Evolutionary conservation across 2,329 filamentous ascomycete genomes (phyloP), one percentile per base, ranked within the genome.

Genomic region (Cladosporium austrohemisphaericum): DNA sequence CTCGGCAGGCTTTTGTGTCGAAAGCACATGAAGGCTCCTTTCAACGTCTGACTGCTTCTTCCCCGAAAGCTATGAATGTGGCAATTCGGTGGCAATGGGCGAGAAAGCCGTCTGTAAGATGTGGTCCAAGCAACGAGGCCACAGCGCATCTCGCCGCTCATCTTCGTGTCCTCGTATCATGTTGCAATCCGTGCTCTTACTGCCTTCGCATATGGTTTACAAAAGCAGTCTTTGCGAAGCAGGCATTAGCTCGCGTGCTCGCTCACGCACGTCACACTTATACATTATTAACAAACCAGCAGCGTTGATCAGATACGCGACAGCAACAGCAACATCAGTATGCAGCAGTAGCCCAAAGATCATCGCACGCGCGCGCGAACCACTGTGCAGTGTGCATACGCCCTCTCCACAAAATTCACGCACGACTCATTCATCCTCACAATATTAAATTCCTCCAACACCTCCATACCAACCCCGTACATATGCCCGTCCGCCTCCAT

Each of bases 181-280:
- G 29, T n/a, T n/a, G 29, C 29, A 6, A n/a, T n/a, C n/a, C n/a
- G n/a, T n/a, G n/a, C n/a, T n/a, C n/a, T n/a, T n/a, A n/a, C n/a
- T n/a, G n/a, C n/a, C n/a, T n/a, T n/a, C n/a, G n/a, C n/a, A n/a
- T n/a, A n/a, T n/a, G n/a, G n/a, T n/a, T n/a, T n/a, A n/a, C n/a
- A n/a, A n/a, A n/a, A n/a, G n/a, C n/a, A n/a, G n/a, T n/a, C n/a
- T n/a, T n/a, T n/a, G n/a, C n/a, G n/a, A n/a, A n/a, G n/a, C n/a
- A n/a, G n/a, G n/a, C n/a, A n/a, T 23, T 10, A 43, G 11, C 40
- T 43, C 40, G 40, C 40, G 40, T 43, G 40, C 40, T 43, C 25
- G n/a, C 40, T 18, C 40, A 43, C 40, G 40, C 22, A 11, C 18
- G 18, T 11, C 14, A 32, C 18, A 13, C 10, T 13, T 9, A 5